Base-by-base conservation (phyloP, 2,329 filamentous ascomycete species). In the Fusarium aywerte region DNA sequence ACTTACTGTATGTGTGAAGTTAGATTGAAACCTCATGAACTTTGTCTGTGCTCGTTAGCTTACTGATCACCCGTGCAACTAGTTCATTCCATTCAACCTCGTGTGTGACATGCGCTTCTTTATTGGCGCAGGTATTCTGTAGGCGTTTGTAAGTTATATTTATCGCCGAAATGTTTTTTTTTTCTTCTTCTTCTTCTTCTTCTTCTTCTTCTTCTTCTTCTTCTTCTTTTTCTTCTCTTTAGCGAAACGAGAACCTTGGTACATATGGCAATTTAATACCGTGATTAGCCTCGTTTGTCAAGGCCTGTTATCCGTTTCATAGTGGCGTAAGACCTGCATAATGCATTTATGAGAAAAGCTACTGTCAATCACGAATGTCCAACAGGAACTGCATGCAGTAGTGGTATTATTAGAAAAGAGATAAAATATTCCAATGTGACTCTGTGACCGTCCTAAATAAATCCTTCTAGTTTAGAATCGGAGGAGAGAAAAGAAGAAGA, bases 21-120 rank as follows among this genome's bases (percentile, higher is more conserved):
- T 12, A 29, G n/a, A 10, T 18, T 21, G 8, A 25, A 49, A 20
- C 25, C 21, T 51, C 21, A 23, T 18, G 18, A 64, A 64, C 59
- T 44, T 23, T 36, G 64, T 67, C 63, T 48, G 58, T 65, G 65
- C 65, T 49, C 40, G n/a, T 44, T 65, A 68, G 65, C 48, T 51
- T 32, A 39, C 52, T 52, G 39, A 66, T 58, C 60, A 36, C 42
- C 54, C 40, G 27, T 39, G 39, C 31, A 27, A 36, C 65, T 53
- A 52, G 42, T 49, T 36, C 35, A 43, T 65, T 50, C 60, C 48
- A 31, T 47, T 57, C 43, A 62, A 29, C 56, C 65, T 57, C 65
- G 65, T 68, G 65, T 62, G 18, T 21, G 21, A 49, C 31, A 27
- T 47, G 25, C 35, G 48, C 48, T 40, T 44, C 36, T n/a, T 48